A percentile compares a stretch with the other conserved stretches of the same genome.
These are phyloP conservation scores for Whalleya microplaca DNA, from an alignment of 2,329 filamentous ascomycete species.

Conservation along the genomic window DNA sequence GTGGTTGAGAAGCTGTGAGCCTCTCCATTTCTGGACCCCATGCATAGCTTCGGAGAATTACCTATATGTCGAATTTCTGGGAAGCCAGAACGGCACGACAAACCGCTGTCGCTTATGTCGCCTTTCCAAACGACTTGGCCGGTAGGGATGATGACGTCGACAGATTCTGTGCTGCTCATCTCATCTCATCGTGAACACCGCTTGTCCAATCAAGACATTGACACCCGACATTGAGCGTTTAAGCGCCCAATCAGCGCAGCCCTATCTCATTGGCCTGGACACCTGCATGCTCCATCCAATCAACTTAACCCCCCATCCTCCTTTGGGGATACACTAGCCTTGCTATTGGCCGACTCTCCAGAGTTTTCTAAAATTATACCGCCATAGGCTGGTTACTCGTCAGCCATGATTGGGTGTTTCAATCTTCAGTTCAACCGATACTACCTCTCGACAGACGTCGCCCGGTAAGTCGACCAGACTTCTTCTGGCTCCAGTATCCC, in stretches of 20 bases:
- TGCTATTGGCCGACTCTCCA: constrained; percentile 25
- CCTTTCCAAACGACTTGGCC: neutral
- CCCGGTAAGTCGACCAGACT: constrained; percentile 28
- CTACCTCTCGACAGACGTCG: constrained; percentile 24
- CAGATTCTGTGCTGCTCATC: neutral
- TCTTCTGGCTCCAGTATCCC: constrained; percentile 31
- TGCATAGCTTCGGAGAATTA: neutral
- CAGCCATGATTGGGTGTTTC: constrained; percentile 32
- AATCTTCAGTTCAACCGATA: constrained; percentile 23
- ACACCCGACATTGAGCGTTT: constrained; percentile 28
- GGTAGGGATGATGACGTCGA: constrained; percentile 7
- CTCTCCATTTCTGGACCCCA: neutral
- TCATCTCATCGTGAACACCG: constrained; percentile 17
- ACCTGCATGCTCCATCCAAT: constrained; percentile 33
- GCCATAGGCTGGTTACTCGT: constrained; percentile 16
- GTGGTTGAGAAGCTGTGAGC: neutral
- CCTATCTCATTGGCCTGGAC: constrained; percentile 31
- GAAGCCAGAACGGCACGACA: neutral
- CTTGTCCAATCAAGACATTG: constrained; percentile 26
- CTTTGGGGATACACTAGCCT: constrained; percentile 28
- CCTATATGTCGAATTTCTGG: neutral
- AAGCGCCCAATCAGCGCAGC: constrained; percentile 36
- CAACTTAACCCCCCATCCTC: constrained; percentile 19
- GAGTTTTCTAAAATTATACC: constrained; percentile 31
- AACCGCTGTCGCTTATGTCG: constrained; percentile 3